Percentiles rank a stretch among this genome's conserved stretches.
These are phyloP conservation scores for Drechslera avenae DNA, from an alignment of 2,329 filamentous ascomycete species.

Conservation along the genomic window DNA sequence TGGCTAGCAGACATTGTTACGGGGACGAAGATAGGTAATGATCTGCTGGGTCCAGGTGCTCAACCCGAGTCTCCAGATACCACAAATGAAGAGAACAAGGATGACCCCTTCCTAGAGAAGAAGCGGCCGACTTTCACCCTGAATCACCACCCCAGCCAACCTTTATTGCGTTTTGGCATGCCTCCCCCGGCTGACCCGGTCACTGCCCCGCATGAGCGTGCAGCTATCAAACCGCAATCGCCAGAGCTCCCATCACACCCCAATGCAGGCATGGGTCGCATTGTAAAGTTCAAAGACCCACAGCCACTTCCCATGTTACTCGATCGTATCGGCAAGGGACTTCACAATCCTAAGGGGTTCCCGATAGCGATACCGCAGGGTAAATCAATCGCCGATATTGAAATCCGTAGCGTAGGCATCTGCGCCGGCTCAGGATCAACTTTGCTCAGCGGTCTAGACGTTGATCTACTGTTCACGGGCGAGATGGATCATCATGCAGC, in stretches of 20 bases:
- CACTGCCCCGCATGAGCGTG: slow-evolving; percentile 54
- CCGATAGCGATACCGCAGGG: slow-evolving; percentile 68
- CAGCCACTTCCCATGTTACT: slow-evolving; percentile 65
- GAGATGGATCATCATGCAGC: slow-evolving; percentile 95
- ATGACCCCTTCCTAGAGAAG: slow-evolving; percentile 47
- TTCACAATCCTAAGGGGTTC: slow-evolving; percentile 71
- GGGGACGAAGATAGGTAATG: slow-evolving; percentile 51
- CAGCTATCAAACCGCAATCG: slow-evolving; percentile 58
- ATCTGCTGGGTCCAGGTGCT: slow-evolving; percentile 6
- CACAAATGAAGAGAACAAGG: slow-evolving; percentile 19
- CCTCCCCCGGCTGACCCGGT: slow-evolving; percentile 14
- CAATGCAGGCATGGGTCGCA: slow-evolving; percentile 65
- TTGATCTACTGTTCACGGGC: slow-evolving; percentile 86
- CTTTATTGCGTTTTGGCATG: slow-evolving; percentile 43
- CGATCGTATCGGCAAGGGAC: slow-evolving; percentile 62
- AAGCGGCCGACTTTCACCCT: slow-evolving; percentile 53
- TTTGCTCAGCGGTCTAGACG: slow-evolving; percentile 70
- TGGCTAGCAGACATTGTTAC: slow-evolving; percentile 91
- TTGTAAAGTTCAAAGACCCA: slow-evolving; percentile 60
- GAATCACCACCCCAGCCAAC: slow-evolving; percentile 57
- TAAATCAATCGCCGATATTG: slow-evolving; percentile 57
- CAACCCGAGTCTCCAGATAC: slow-evolving; percentile 11
- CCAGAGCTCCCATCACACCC: slow-evolving; percentile 46
- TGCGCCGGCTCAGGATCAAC: slow-evolving; percentile 88
- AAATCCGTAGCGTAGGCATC: slow-evolving; percentile 74